Percentiles rank a stretch among this genome's conserved stretches.
These are phyloP conservation scores for Dissoconium aciculare DNA, from an alignment of 2,329 filamentous ascomycete species.

Conservation along the genomic window DNA sequence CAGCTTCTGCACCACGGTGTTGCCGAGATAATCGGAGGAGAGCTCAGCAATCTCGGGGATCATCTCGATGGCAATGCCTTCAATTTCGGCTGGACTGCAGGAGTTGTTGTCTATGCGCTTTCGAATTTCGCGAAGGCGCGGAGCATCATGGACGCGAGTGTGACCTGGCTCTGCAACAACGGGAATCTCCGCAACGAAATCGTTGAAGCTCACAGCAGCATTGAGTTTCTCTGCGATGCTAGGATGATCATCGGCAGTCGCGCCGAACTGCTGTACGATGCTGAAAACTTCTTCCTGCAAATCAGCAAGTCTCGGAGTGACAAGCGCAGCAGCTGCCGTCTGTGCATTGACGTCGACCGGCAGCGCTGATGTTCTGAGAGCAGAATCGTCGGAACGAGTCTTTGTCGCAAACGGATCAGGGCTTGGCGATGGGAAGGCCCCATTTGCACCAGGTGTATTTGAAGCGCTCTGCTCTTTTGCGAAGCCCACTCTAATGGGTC, in stretches of 20 bases:
- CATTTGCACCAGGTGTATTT: slow-evolving; percentile 74
- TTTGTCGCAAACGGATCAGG: slow-evolving; percentile 57
- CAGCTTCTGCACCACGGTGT: slow-evolving; percentile 97
- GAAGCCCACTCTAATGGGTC: slow-evolving; percentile 89
- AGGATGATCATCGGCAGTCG: slow-evolving; percentile 59
- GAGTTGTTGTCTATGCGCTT: slow-evolving; percentile 96
- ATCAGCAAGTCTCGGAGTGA: slow-evolving; percentile 58
- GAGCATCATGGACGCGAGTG: slow-evolving; percentile 79
- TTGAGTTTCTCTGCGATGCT: slow-evolving; percentile 62
- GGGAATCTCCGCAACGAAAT: slow-evolving; percentile 73
- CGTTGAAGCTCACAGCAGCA: slow-evolving; percentile 57
- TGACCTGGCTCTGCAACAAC: slow-evolving; percentile 76
- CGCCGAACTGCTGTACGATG: slow-evolving; percentile 81
- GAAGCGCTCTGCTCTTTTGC: slow-evolving; percentile 88
- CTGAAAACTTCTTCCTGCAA: slow-evolving; percentile 69
- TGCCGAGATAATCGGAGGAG: slow-evolving; percentile 88
- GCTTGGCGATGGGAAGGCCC: slow-evolving; percentile 77
- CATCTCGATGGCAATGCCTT: slow-evolving; percentile 85
- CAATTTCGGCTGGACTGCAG: slow-evolving; percentile 72
- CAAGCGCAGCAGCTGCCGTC: slow-evolving; percentile 40
- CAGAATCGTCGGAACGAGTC: slow-evolving; percentile 23
- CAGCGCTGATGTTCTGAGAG: slow-evolving; percentile 17
- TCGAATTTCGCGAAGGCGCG: slow-evolving; percentile 84
- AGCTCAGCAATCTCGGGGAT: slow-evolving; percentile 91
- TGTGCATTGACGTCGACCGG: slow-evolving; percentile 28